Conservation (phyloP, 352 stramenopile genomes). For the Phytophthora hybrid region DNA sequence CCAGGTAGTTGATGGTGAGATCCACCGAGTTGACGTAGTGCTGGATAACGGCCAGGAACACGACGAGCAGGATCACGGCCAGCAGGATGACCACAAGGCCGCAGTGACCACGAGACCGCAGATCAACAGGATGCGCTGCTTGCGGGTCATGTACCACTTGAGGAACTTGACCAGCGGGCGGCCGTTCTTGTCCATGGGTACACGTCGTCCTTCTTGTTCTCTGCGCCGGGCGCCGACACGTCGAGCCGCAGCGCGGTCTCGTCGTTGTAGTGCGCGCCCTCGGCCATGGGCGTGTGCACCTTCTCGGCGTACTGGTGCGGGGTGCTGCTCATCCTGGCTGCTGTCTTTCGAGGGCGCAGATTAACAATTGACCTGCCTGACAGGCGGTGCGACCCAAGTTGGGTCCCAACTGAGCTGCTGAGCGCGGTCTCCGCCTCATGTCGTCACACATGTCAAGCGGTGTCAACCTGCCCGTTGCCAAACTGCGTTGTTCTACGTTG, state of each 20-base stretch:
- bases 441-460: too few relatives aligned
- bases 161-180: constrained; percentile 52
- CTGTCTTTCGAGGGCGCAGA: constrained; percentile 15
- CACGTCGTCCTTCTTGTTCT: constrained; percentile 46
- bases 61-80: constrained; percentile 60
- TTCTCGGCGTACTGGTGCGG: constrained; percentile 29
- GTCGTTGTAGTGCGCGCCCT: constrained; percentile 39
- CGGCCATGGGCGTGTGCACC: constrained; percentile 34
- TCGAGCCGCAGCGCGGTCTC: constrained; percentile 39
- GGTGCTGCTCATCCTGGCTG: constrained; percentile 27
- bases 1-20: constrained; percentile 71
- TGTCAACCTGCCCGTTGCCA: too few relatives aligned
- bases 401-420: not conserved
- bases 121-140: constrained; percentile 58
- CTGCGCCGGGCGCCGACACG: constrained; percentile 32
- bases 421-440: constrained; percentile 16
- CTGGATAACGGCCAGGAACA: constrained; percentile 74
- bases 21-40: constrained; percentile 64
- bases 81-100: constrained; percentile 52
- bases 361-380: constrained; percentile 29
- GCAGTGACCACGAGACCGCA: constrained; percentile 44
- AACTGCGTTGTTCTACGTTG: too few relatives aligned
- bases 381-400: too few relatives aligned
- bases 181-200: constrained; percentile 34
- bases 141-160: constrained; percentile 62